Conservation (phyloP, 2,329 filamentous ascomycete species). For the Pseudohalonectria lignicola region DNA sequence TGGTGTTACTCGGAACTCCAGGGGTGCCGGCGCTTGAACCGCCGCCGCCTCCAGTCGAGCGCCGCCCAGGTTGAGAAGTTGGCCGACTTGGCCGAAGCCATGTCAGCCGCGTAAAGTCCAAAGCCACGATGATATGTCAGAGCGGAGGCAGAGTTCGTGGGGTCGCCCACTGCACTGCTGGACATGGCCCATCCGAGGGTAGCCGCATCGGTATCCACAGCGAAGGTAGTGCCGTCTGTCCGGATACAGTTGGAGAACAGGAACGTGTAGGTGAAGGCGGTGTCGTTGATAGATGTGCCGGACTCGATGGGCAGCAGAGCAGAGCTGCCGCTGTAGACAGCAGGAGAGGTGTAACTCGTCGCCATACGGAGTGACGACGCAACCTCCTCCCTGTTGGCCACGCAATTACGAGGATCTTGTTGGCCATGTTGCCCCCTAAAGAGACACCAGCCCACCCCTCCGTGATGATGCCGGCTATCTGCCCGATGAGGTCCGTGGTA, state of each 20-base stretch:
- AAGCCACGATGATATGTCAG: slow-evolving; percentile 29
- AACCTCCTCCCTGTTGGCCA: slow-evolving; percentile 31
- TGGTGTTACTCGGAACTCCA: slow-evolving; percentile 10
- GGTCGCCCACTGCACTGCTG: slow-evolving; percentile 5
- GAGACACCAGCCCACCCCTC: slow-evolving; percentile 37
- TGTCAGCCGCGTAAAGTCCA: slow-evolving; percentile 21
- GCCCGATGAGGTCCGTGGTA: slow-evolving; percentile 40
- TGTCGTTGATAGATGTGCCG: slow-evolving; percentile 33
- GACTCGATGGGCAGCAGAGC: slow-evolving; percentile 29
- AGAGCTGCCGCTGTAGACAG: slow-evolving; percentile 21
- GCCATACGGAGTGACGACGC: slow-evolving; percentile 11
- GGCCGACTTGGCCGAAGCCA: slow-evolving; percentile 20
- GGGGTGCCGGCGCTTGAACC: too few species aligned
- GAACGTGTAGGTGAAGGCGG: slow-evolving; percentile 36
- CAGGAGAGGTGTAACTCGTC: slow-evolving; percentile 26
- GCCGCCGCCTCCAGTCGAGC: too few species aligned
- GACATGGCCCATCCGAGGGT: slow-evolving; percentile 14
- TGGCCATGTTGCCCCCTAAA: slow-evolving; percentile 29
- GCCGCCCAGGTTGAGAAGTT: slow-evolving; percentile 16
- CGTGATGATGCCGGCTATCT: slow-evolving; percentile 31
- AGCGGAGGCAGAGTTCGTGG: slow-evolving; percentile 18
- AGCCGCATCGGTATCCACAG: slow-evolving; percentile 10
- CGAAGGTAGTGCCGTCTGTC: slow-evolving; percentile 15
- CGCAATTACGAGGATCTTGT: slow-evolving; percentile 28
- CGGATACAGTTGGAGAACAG: slow-evolving; percentile 29